phyloP scores from a whole-genome alignment of 2,329 filamentous ascomycete species.

The Fusarium aywerte region DNA sequence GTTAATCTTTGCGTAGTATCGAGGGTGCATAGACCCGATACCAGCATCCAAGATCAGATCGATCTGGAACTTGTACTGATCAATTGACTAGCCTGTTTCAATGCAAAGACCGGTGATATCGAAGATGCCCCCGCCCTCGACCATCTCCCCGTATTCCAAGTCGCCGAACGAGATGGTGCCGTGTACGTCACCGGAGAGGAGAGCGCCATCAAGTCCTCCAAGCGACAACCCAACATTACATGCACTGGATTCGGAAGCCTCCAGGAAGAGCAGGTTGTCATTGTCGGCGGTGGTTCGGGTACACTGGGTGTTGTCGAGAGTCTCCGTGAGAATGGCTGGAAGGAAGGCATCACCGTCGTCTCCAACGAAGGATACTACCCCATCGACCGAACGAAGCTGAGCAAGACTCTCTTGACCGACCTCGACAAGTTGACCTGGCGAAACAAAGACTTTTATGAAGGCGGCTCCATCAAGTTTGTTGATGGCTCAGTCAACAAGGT shows the following conservation, averaged over 20 bases:
- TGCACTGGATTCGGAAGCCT: conserved; percentile 64
- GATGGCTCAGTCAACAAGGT: conserved; percentile 75
- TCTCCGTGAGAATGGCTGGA: conserved; percentile 83
- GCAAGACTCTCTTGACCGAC: conserved; percentile 90
- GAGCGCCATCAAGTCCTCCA: conserved; percentile 78
- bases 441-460: conserved; percentile 79
- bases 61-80: conserved; percentile 9
- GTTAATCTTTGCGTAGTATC: background rate
- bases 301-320: conserved; percentile 84
- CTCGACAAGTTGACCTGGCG: conserved; percentile 80
- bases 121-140: conserved; percentile 95
- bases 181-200: conserved; percentile 88
- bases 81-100: conserved; percentile 81
- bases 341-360: conserved; percentile 83
- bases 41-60: background rate
- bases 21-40: background rate
- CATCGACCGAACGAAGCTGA: conserved; percentile 94
- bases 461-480: conserved; percentile 66
- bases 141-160: conserved; percentile 82
- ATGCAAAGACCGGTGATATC: conserved; percentile 86
- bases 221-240: conserved; percentile 78
- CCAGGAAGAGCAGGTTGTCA: conserved; percentile 75
- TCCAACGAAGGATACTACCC: conserved; percentile 85
- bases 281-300: conserved; percentile 89
- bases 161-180: conserved; percentile 81